A percentile compares a stretch with the other conserved stretches of the same genome.
These are phyloP conservation scores for Chrysanthemum seticuspe DNA, from an alignment of 129 eudicot species.

Conservation along the genomic window DNA sequence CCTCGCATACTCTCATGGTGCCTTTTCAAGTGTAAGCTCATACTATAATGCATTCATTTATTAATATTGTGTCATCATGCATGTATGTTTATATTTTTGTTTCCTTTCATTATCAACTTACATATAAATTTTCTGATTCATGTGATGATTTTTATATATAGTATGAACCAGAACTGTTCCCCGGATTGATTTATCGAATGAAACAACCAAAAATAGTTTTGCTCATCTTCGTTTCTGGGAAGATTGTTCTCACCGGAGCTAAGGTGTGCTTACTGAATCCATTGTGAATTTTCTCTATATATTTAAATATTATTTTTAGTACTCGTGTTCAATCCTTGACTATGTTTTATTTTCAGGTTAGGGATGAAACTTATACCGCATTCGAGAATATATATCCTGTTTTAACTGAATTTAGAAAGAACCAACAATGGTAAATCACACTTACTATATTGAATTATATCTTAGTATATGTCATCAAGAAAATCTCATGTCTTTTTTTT, in stretches of 20 bases:
- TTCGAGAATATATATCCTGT: conserved; percentile 91
- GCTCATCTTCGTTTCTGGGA: conserved; percentile 86
- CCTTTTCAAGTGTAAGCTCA: conserved; percentile 81
- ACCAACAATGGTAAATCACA: conserved; percentile 65
- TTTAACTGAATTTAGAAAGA: conserved; percentile 72
- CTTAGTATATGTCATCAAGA: not conserved
- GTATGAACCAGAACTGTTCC: conserved; percentile 91
- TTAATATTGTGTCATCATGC: not conserved
- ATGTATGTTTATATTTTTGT: not conserved
- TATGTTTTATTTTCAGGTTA: conserved; percentile 42
- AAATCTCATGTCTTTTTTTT: not conserved
- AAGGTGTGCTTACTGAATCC: conserved; percentile 52
- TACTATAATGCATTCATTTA: not conserved
- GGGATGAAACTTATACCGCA: conserved; percentile 77
- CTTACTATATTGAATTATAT: not conserved
- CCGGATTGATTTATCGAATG: conserved; percentile 91
- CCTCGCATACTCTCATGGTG: conserved; percentile 76
- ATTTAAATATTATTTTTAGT: not conserved
- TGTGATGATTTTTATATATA: conserved; percentile 20
- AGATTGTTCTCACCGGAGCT: conserved; percentile 89
- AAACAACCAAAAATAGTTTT: conserved; percentile 83
- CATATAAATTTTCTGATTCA: not conserved
- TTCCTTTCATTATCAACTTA: not conserved
- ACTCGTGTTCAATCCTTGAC: not conserved
- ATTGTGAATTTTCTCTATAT: not conserved